Evolutionary conservation across 306 rosid genomes (phyloP).

Genomic region (Inga leiocalycina): DNA sequence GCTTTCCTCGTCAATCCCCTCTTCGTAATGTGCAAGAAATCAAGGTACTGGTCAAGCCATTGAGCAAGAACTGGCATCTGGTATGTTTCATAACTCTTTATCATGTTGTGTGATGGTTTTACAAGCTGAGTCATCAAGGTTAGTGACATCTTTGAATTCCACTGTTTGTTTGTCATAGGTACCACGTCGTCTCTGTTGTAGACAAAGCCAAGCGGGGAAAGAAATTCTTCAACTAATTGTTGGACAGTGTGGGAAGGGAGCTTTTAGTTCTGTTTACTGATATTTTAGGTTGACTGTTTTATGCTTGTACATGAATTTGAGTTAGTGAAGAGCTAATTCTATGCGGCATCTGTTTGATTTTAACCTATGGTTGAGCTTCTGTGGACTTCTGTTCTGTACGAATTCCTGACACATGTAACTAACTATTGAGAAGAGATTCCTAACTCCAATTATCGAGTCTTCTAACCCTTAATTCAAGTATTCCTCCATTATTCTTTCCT

Average conservation of each 20-base stretch:
- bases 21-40: slow-evolving; percentile 51
- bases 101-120: slow-evolving; percentile 24
- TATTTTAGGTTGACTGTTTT: slow-evolving; percentile 19
- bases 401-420: slow-evolving; percentile 26
- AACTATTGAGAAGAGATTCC: slow-evolving; percentile 38
- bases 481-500: background rate
- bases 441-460: slow-evolving; percentile 26
- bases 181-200: slow-evolving; percentile 75
- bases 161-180: slow-evolving; percentile 44
- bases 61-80: slow-evolving; percentile 74
- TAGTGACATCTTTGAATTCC: slow-evolving; percentile 26
- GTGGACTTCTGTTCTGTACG: slow-evolving; percentile 20
- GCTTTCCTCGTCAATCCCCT: slow-evolving; percentile 60
- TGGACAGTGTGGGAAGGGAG: slow-evolving; percentile 64
- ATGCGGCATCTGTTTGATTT: slow-evolving; percentile 36
- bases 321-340: slow-evolving; percentile 36
- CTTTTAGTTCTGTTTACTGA: slow-evolving; percentile 46
- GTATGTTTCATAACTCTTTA: slow-evolving; percentile 44
- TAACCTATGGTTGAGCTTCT: slow-evolving; percentile 36
- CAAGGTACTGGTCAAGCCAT: slow-evolving; percentile 52
- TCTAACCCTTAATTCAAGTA: slow-evolving; percentile 18
- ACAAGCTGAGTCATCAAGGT: slow-evolving; percentile 22
- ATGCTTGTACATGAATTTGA: slow-evolving; percentile 34
- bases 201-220: slow-evolving; percentile 48
- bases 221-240: slow-evolving; percentile 58